Percentiles rank a stretch among this genome's conserved stretches.
These are phyloP conservation scores for Globisporangium mamillatum DNA, from an alignment of 352 stramenopile genomes.

Conservation along the genomic window DNA sequence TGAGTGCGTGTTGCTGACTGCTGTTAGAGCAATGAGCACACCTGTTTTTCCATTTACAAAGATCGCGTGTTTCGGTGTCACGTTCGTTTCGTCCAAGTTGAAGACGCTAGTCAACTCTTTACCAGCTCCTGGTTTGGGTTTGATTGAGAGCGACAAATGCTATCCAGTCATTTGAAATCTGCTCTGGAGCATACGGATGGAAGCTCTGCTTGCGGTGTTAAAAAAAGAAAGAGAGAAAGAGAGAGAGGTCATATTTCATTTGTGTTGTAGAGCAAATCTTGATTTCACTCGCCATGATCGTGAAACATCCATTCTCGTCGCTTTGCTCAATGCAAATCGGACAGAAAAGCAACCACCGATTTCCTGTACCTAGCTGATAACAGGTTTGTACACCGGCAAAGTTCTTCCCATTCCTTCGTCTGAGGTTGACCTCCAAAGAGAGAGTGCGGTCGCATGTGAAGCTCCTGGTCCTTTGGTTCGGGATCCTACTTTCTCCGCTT, in stretches of 20 bases:
- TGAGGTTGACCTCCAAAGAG: not conserved
- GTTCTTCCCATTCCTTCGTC: not conserved
- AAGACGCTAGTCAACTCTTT: not conserved
- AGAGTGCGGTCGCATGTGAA: not conserved
- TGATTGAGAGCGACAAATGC: not conserved
- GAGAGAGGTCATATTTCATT: too few species aligned
- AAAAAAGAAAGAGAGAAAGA: too few species aligned
- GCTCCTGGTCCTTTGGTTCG: not conserved
- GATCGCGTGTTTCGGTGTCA: not conserved
- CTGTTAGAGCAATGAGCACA: not conserved
- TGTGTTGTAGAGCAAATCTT: too few species aligned
- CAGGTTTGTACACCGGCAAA: not conserved
- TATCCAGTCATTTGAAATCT: not conserved
- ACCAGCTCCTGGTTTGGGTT: not conserved
- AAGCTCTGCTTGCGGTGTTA: too few species aligned
- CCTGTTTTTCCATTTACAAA: not conserved
- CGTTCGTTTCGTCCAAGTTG: not conserved
- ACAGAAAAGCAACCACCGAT: too few species aligned
- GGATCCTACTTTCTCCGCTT: constrained; percentile 6
- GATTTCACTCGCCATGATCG: too few species aligned
- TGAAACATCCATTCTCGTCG: too few species aligned
- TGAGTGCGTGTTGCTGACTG: not conserved
- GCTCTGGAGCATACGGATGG: too few species aligned
- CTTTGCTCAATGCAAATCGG: too few species aligned
- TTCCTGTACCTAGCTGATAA: not conserved